A percentile compares a stretch with the other conserved stretches of the same genome.
phyloP scores from a whole-genome alignment of 495 filamentous ascomycete species.

The Neurospora intermedia region DNA sequence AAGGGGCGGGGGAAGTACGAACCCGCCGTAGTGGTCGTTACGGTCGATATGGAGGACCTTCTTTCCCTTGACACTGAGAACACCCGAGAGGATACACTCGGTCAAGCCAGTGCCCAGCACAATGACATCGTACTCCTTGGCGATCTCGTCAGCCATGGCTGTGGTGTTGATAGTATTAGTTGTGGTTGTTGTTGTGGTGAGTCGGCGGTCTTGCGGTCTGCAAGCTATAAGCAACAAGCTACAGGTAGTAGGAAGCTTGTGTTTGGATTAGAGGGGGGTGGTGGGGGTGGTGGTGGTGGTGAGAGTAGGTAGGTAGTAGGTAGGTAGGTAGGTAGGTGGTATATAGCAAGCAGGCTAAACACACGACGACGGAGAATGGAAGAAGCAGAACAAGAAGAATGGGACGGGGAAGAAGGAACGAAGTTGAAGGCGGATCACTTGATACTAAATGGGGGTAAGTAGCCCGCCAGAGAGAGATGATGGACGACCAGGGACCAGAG shows the following conservation, averaged over 20 bases:
- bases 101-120: slow-evolving; percentile 97
- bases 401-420: neutral
- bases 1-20: slow-evolving; percentile 23
- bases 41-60: slow-evolving; percentile 98
- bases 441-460: neutral
- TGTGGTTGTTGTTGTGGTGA: neutral
- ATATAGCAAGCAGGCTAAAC: neutral
- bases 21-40: slow-evolving; percentile 99
- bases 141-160: slow-evolving; percentile 81
- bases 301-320: neutral
- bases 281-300: neutral
- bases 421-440: neutral
- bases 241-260: neutral
- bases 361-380: neutral
- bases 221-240: neutral
- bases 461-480: neutral
- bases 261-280: neutral
- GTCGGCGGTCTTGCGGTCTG: neutral
- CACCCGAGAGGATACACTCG: slow-evolving; percentile 96
- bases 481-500: neutral
- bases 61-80: slow-evolving; percentile 96
- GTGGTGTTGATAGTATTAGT: neutral
- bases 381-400: neutral
- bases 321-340: neutral
- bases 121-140: slow-evolving; percentile 93